Base-by-base conservation (phyloP, 2,329 filamentous ascomycete genomes). In the Cladosporium austrohemisphaericum region DNA sequence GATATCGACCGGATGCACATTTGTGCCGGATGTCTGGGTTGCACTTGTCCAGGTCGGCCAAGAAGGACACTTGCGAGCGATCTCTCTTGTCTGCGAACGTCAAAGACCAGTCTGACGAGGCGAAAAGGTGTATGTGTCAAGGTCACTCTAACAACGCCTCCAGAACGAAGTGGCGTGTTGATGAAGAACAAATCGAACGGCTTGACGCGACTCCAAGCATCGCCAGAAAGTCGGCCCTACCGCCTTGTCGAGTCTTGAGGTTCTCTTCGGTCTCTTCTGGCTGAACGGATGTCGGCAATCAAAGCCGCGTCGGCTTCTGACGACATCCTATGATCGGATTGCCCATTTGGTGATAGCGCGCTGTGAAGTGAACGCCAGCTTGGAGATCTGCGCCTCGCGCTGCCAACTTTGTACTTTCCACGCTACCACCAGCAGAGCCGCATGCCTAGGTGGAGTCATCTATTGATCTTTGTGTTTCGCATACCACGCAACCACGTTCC, bases 201-300 rank as follows among this genome's bases (percentile, higher is more conserved):
- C 6, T 11, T 26, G 25, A 26, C 6, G 25, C 11, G 6, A 11
- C 10, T 23, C 33, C 43, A 38, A 38, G 43, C 43, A 47, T 38
- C 26, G 44, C 44, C 19, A 31, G 33, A 47, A 47, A 31, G 25
- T 47, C 44, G 33, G 44, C 26, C 25, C 25, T 6, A 29, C 20
- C 35, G 43, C 18, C 32, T 45, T 35, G 31, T 25, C 19, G 18
- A 26, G 13, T 38, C 37, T n/a, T n/a, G n/a, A n/a, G n/a, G n/a
- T n/a, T n/a, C n/a, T n/a, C n/a, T n/a, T n/a, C n/a, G n/a, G n/a
- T n/a, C n/a, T n/a, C n/a, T 11, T 11, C 13, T 26, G 38, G 11
- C 8, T 26, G 26, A 18, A 10, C 6, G 9, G 14, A n/a, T 35
- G 10, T 44, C 41, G 41, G 41, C 41, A 32, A 43, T 25, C 3